A percentile compares a stretch with the other conserved stretches of the same genome.
Evolutionary conservation across 495 filamentous ascomycete species (phyloP).

Genomic region (Daldinia loculata): DNA sequence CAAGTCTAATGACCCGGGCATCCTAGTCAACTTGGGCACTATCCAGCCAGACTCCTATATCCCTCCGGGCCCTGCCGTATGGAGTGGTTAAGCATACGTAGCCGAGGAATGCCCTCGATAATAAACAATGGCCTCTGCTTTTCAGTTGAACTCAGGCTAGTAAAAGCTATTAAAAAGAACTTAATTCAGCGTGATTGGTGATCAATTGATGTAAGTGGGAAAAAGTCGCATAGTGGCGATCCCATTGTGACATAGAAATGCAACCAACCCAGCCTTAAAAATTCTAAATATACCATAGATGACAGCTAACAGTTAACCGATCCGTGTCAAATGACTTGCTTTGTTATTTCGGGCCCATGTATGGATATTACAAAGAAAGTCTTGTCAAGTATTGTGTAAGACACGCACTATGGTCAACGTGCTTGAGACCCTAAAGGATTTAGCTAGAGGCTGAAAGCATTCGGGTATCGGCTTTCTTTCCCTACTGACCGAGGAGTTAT

Average conservation of each 20-base stretch:
- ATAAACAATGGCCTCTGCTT: background rate
- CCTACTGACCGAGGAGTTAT: too few relatives aligned
- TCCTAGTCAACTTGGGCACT: conserved; percentile 54
- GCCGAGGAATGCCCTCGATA: background rate
- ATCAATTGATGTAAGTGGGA: background rate
- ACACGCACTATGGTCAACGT: too few relatives aligned
- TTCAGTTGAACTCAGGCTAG: background rate
- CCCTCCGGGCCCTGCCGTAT: conserved; percentile 56
- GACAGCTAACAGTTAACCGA: too few relatives aligned
- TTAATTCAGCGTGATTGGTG: background rate
- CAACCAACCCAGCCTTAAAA: background rate
- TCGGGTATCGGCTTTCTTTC: too few relatives aligned
- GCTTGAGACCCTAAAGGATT: too few relatives aligned
- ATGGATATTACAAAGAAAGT: too few relatives aligned
- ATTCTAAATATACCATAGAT: background rate
- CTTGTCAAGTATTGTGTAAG: too few relatives aligned
- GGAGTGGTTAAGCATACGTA: conserved; percentile 41
- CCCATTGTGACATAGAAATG: background rate
- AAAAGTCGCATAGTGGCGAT: background rate
- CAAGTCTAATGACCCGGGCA: conserved; percentile 55
- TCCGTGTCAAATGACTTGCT: too few relatives aligned
- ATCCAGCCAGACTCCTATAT: conserved; percentile 51
- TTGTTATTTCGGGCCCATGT: too few relatives aligned
- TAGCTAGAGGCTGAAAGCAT: too few relatives aligned
- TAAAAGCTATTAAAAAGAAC: background rate